Evolutionary conservation across 2,329 filamentous ascomycete genomes (phyloP).

Genomic region (Colletotrichum abscissum): DNA sequence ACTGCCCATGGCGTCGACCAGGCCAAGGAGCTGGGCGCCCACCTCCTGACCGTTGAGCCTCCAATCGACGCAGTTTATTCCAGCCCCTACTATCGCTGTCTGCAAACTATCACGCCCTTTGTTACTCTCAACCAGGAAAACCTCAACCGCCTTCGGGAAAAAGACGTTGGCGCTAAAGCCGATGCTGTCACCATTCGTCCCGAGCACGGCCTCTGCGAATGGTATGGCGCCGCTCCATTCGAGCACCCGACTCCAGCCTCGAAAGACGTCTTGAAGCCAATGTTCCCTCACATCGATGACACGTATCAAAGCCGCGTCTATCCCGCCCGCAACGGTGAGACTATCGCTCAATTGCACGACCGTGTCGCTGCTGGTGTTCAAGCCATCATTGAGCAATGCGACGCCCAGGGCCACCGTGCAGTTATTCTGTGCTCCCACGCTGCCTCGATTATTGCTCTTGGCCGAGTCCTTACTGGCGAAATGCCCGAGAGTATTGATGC

Average conservation of each 20-base stretch:
- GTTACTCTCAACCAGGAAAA: conserved; percentile 55
- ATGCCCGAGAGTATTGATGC: conserved; percentile 78
- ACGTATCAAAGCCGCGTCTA: conserved; percentile 71
- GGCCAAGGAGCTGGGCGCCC: conserved; percentile 78
- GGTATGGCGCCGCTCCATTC: conserved; percentile 90
- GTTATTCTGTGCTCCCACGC: conserved; percentile 91
- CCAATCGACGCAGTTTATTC: conserved; percentile 83
- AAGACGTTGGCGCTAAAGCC: conserved; percentile 20
- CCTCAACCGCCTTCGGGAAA: conserved; percentile 28
- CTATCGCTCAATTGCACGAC: conserved; percentile 81
- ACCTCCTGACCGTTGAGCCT: conserved; percentile 72
- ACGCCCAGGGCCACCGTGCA: conserved; percentile 75
- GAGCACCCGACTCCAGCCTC: conserved; percentile 83
- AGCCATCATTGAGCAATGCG: conserved; percentile 78
- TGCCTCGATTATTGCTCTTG: conserved; percentile 87
- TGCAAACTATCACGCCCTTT: conserved; percentile 84
- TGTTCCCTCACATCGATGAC: conserved; percentile 74
- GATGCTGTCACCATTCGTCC: conserved; percentile 58
- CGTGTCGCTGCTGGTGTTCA: conserved; percentile 78
- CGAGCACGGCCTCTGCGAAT: conserved; percentile 78
- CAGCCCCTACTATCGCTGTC: conserved; percentile 87
- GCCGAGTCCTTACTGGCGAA: conserved; percentile 81
- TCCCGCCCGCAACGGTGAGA: conserved; percentile 82
- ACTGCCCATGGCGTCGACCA: conserved; percentile 89
- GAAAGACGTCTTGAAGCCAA: conserved; percentile 67